Percentiles rank a stretch among this genome's conserved stretches.
Evolutionary conservation across 192 early-diverging fungal species (phyloP).

Genomic region (Backusella liffmaniae): DNA sequence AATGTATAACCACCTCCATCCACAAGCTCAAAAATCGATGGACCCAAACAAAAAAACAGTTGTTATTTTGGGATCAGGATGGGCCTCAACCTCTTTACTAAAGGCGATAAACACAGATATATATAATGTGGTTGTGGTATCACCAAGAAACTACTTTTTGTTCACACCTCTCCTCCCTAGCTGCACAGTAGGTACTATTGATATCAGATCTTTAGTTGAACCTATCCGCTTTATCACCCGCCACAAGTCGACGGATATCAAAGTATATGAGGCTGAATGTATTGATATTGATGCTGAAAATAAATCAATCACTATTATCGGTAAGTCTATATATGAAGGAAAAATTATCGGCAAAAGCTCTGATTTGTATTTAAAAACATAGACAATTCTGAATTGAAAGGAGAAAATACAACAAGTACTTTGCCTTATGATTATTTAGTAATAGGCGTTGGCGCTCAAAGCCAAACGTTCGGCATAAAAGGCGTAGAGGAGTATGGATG

Average conservation of each 20-base stretch:
- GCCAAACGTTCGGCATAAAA: conserved; percentile 79
- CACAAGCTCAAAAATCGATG: conserved; percentile 31
- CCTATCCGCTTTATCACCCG: conserved; percentile 84
- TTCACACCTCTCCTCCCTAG: conserved; percentile 59
- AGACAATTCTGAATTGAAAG: conserved; percentile 73
- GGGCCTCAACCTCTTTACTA: neutral
- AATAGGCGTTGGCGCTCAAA: conserved; percentile 71
- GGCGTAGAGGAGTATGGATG: conserved; percentile 74
- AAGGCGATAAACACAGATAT: neutral
- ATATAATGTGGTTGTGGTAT: neutral
- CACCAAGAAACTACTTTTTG: conserved; percentile 2
- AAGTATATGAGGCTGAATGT: conserved; percentile 88
- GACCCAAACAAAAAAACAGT: neutral
- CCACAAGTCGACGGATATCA: conserved; percentile 80
- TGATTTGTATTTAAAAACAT: neutral
- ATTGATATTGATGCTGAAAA: conserved; percentile 76
- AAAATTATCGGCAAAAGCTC: neutral
- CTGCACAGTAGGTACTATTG: conserved; percentile 87
- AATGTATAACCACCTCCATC: conserved; percentile 41
- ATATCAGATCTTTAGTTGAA: conserved; percentile 83
- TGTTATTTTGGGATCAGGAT: neutral
- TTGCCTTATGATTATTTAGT: conserved; percentile 78
- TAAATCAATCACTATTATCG: conserved; percentile 75
- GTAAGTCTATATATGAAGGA: conserved; percentile 25
- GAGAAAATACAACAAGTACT: conserved; percentile 51